phyloP scores from a whole-genome alignment of 345 rosid species.

The Hevea brasiliensis region DNA sequence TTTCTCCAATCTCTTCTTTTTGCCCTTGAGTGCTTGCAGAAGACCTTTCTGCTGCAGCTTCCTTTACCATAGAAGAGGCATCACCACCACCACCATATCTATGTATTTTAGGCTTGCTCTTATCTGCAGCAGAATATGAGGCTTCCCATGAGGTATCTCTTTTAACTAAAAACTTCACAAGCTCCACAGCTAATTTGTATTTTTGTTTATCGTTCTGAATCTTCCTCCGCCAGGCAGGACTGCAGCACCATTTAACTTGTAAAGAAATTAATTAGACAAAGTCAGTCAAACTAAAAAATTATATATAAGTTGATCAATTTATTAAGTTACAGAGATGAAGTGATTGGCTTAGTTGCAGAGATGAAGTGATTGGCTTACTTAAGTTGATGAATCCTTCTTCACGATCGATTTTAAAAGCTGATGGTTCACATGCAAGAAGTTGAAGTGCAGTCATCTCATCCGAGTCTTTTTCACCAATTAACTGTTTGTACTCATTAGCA shows the following conservation, averaged over 20 bases:
- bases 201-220: not conserved
- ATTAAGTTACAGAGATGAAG: too few species aligned
- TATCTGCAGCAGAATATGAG: not conserved
- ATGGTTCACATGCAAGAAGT: not conserved
- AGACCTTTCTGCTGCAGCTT: not conserved
- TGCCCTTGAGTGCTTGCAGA: not conserved
- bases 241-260: not conserved
- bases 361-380: too few species aligned
- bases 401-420: not conserved
- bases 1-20: not conserved
- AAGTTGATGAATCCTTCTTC: too few species aligned
- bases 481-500: not conserved
- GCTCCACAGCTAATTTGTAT: not conserved
- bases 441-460: constrained; percentile 6
- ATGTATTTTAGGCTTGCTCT: constrained; percentile 1
- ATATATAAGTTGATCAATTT: too few species aligned
- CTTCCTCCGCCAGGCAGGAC: not conserved
- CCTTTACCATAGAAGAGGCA: not conserved
- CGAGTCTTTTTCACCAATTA: not conserved
- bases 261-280: too few species aligned
- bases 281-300: too few species aligned
- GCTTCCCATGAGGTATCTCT: constrained; percentile 8
- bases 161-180: constrained; percentile 8
- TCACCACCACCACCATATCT: not conserved
- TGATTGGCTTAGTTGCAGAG: too few species aligned